phyloP scores from a whole-genome alignment of 768 basidiomycete genomes.

The Cystofilobasidium ferigula region DNA sequence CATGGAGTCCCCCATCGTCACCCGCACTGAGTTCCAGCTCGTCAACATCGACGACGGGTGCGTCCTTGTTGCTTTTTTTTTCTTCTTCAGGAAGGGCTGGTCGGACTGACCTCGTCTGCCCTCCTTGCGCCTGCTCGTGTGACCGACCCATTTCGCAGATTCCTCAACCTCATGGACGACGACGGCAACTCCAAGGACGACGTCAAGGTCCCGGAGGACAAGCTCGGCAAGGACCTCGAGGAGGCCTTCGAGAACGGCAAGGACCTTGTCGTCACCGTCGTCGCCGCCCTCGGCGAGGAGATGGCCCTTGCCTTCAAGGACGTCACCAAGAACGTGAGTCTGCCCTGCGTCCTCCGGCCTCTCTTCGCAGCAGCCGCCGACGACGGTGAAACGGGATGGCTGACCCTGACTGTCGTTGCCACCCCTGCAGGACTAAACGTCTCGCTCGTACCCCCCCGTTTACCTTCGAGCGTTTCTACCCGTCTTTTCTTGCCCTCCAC shows the following conservation, averaged over 20 bases:
- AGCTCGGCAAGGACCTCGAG: slow-evolving; percentile 62
- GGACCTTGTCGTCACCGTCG: slow-evolving; percentile 17
- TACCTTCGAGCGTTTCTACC: too few relatives aligned
- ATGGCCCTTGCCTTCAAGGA: slow-evolving; percentile 26
- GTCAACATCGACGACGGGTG: slow-evolving; percentile 72
- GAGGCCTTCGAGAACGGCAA: slow-evolving; percentile 60
- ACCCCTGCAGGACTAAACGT: too few relatives aligned
- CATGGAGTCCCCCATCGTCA: slow-evolving; percentile 70
- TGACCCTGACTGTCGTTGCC: too few relatives aligned
- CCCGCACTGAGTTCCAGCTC: slow-evolving; percentile 79
- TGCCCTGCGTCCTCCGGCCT: neutral
- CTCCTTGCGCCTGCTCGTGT: too few relatives aligned
- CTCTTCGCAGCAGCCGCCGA: too few relatives aligned
- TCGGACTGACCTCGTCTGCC: too few relatives aligned
- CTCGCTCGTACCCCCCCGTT: too few relatives aligned
- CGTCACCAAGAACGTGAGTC: slow-evolving; percentile 20
- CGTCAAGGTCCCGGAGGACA: slow-evolving; percentile 79
- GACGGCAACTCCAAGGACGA: slow-evolving; percentile 83
- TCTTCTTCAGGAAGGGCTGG: too few relatives aligned
- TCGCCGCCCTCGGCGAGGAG: slow-evolving; percentile 26
- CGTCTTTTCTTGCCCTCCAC: too few relatives aligned
- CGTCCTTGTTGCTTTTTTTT: slow-evolving; percentile 25
- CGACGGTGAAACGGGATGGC: too few relatives aligned
- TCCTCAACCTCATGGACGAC: slow-evolving; percentile 79
- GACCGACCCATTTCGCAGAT: slow-evolving; percentile 43